Conservation (phyloP, 768 basidiomycete species). For the Agrocybe praecox region DNA sequence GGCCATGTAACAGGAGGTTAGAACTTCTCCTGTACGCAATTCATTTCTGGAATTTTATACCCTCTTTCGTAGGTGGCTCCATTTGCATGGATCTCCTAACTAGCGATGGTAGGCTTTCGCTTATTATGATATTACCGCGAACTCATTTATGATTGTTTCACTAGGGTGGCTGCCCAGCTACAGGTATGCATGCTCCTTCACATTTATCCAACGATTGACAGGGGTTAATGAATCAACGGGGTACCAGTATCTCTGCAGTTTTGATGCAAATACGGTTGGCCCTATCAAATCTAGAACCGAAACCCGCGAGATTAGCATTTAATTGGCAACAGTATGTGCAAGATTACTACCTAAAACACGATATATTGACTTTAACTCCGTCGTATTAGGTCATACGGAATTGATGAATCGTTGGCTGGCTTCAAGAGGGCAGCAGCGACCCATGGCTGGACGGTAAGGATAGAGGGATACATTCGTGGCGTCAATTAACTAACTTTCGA, state of each 20-base stretch:
- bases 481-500: neutral
- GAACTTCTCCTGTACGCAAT: slow-evolving; percentile 3
- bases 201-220: neutral
- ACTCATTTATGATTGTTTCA: neutral
- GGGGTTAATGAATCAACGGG: neutral
- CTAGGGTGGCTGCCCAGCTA: slow-evolving; percentile 72
- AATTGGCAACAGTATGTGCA: slow-evolving; percentile 51
- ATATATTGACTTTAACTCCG: slow-evolving; percentile 7
- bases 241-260: slow-evolving; percentile 45
- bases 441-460: slow-evolving; percentile 63
- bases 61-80: slow-evolving; percentile 52
- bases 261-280: slow-evolving; percentile 71
- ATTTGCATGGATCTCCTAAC: slow-evolving; percentile 78
- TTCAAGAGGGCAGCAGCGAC: slow-evolving; percentile 65
- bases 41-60: neutral
- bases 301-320: slow-evolving; percentile 56
- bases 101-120: slow-evolving; percentile 49
- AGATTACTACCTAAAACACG: neutral
- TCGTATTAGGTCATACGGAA: slow-evolving; percentile 44
- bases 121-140: neutral
- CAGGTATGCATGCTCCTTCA: slow-evolving; percentile 43
- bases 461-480: neutral
- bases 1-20: slow-evolving; percentile 67
- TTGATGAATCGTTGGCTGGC: slow-evolving; percentile 61
- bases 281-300: slow-evolving; percentile 66